These are phyloP conservation scores for Linnemannia exigua DNA, from an alignment of 192 early-diverging fungal species.

Conservation along the genomic window DNA sequence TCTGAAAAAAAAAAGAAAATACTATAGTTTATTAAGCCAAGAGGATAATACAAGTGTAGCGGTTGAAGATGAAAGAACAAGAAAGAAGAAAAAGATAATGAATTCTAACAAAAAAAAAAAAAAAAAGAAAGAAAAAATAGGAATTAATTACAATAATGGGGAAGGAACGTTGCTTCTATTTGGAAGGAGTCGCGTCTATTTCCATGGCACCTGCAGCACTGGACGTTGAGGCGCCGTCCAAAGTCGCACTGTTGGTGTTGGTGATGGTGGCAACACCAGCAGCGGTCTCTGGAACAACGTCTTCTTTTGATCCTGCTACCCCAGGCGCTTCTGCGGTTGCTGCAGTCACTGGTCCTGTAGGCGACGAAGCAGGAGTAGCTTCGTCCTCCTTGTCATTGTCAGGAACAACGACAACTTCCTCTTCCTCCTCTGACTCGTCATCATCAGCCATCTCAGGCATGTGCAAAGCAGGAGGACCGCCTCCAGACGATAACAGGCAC, in stretches of 20 bases:
- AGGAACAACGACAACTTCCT: slow-evolving; percentile 30
- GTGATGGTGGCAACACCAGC: not conserved
- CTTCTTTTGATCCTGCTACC: not conserved
- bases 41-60: too few relatives aligned
- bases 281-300: not conserved
- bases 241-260: not conserved
- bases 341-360: not conserved
- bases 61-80: too few relatives aligned
- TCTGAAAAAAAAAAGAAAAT: too few relatives aligned
- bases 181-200: not conserved
- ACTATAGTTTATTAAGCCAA: too few relatives aligned
- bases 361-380: slow-evolving; percentile 9
- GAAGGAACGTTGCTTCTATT: not conserved
- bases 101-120: not conserved
- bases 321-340: too few relatives aligned
- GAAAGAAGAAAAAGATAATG: too few relatives aligned
- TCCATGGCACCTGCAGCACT: not conserved
- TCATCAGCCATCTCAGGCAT: slow-evolving; percentile 55
- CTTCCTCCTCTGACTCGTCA: slow-evolving; percentile 41
- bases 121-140: not conserved
- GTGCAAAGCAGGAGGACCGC: slow-evolving; percentile 48
- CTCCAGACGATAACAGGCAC: slow-evolving; percentile 43
- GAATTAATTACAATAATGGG: not conserved
- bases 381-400: slow-evolving; percentile 40
- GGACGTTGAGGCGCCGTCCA: not conserved